A percentile compares a stretch with the other conserved stretches of the same genome.
phyloP scores from a whole-genome alignment of 2,329 filamentous ascomycete species.

The Fusarium denticulatum region DNA sequence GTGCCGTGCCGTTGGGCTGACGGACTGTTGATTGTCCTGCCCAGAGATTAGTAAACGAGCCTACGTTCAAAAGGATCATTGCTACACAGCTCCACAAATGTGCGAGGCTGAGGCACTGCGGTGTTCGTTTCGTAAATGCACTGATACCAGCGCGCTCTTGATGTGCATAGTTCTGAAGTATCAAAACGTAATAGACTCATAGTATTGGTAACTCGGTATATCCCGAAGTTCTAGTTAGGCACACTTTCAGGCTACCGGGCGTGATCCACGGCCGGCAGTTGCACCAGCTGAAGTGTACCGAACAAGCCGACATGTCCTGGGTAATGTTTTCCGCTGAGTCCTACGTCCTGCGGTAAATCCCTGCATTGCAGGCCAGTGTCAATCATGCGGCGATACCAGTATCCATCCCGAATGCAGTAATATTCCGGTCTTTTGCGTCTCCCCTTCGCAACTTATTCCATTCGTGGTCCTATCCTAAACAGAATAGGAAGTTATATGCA shows the following conservation, averaged over 20 bases:
- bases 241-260: fast-evolving
- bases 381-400: background rate
- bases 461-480: background rate
- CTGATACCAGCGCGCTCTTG: fast-evolving
- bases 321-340: background rate
- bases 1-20: too few relatives aligned
- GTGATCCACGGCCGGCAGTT: background rate
- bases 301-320: background rate
- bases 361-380: too few relatives aligned
- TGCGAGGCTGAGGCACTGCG: background rate
- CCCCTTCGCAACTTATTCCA: background rate
- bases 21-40: fast-evolving
- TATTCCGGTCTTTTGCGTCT: fast-evolving
- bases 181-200: fast-evolving
- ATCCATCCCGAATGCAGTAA: fast-evolving
- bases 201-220: background rate
- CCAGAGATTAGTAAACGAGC: background rate
- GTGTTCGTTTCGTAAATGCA: background rate
- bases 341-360: background rate
- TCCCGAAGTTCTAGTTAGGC: fast-evolving
- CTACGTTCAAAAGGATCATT: background rate
- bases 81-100: background rate
- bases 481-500: background rate
- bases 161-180: fast-evolving
- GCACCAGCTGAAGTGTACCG: fast-evolving